Evolutionary conservation across 192 early-diverging fungal genomes (phyloP).

Genomic region (Backusella circina): DNA sequence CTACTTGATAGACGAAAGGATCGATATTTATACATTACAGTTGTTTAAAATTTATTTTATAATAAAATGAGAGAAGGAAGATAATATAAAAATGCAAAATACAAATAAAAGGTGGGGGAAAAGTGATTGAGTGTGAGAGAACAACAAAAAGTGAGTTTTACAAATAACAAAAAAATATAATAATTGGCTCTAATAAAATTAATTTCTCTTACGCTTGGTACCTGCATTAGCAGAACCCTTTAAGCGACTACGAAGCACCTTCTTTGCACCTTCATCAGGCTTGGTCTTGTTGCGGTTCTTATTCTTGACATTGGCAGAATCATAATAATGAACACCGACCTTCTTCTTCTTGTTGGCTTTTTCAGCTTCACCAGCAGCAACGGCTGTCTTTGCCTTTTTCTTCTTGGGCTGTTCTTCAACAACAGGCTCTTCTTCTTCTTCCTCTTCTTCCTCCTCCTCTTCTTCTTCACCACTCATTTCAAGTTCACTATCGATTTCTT

Average conservation of each 20-base stretch:
- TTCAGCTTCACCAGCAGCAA: not conserved
- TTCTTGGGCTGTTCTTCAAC: not conserved
- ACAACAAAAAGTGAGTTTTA: not conserved
- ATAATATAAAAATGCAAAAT: constrained; percentile 2
- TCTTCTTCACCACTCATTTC: constrained; percentile 22
- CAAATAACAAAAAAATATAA: not conserved
- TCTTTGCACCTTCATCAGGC: constrained; percentile 61
- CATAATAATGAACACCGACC: constrained; percentile 88
- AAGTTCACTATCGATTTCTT: constrained; percentile 37
- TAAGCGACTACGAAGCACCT: constrained; percentile 24
- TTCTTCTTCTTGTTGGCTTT: constrained; percentile 73
- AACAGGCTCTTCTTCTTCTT: constrained; percentile 14
- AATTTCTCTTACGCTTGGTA: constrained; percentile 28
- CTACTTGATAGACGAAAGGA: not conserved
- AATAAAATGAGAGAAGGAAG: not conserved
- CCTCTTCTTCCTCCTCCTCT: constrained; percentile 22
- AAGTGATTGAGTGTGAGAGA: too few species aligned
- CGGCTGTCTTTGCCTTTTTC: not conserved
- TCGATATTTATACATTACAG: not conserved
- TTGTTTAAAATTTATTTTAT: not conserved
- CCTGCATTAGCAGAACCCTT: constrained; percentile 21
- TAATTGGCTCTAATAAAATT: constrained; percentile 1
- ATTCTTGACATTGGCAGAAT: constrained; percentile 95
- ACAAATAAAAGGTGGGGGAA: not conserved
- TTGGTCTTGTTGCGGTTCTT: constrained; percentile 78